Percentiles rank a stretch among this genome's conserved stretches.
These are phyloP conservation scores for Coemansia furcata DNA, from an alignment of 192 early-diverging fungal species.

Conservation along the genomic window DNA sequence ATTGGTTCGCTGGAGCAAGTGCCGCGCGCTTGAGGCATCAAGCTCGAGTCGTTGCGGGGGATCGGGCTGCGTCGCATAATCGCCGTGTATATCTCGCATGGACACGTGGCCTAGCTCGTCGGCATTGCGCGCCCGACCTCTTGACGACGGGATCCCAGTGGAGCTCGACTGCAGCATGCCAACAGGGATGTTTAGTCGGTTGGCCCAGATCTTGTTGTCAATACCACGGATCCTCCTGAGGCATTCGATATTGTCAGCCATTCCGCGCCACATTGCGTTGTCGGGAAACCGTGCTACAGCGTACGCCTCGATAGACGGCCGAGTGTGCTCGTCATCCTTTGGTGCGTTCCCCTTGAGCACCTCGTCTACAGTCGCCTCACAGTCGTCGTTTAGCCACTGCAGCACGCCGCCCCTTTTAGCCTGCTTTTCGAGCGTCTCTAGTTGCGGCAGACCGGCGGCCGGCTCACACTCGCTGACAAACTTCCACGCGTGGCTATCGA, in stretches of 20 bases:
- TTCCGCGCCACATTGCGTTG: constrained; percentile 46
- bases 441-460: constrained; percentile 25
- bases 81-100: constrained; percentile 16
- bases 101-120: constrained; percentile 1
- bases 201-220: constrained; percentile 60
- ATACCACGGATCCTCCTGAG: constrained; percentile 58
- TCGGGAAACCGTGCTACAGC: constrained; percentile 41
- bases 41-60: constrained; percentile 56
- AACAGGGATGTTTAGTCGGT: constrained; percentile 50
- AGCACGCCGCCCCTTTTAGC: constrained; percentile 27
- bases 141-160: neutral
- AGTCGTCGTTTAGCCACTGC: constrained; percentile 50
- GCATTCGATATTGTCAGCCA: constrained; percentile 56
- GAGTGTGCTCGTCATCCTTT: neutral
- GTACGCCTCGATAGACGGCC: constrained; percentile 40
- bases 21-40: constrained; percentile 57
- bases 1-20: constrained; percentile 59
- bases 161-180: constrained; percentile 12
- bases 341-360: neutral
- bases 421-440: constrained; percentile 34
- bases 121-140: constrained; percentile 4
- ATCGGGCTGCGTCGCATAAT: constrained; percentile 30
- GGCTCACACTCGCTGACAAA: constrained; percentile 45
- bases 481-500: constrained; percentile 19
- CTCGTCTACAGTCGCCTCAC: constrained; percentile 27